A percentile compares a stretch with the other conserved stretches of the same genome.
phyloP scores from a whole-genome alignment of 257 asterid genomes.

The Scutellaria minor region DNA sequence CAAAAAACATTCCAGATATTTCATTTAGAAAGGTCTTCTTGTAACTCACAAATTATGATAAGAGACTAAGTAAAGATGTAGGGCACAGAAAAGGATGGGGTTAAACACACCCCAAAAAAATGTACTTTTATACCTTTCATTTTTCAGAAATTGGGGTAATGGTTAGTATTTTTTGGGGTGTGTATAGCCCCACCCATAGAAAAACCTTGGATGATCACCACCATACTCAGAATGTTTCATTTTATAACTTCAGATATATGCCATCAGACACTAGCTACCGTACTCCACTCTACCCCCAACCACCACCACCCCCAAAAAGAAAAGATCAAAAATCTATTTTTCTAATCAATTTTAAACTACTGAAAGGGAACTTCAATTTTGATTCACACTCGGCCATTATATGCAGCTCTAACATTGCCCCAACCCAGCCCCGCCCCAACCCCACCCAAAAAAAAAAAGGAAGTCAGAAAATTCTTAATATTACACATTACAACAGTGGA shows the following conservation, averaged over 20 bases:
- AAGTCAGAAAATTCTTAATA: slow-evolving; percentile 4
- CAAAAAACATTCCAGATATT: slow-evolving; percentile 36
- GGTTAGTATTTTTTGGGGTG: too few relatives aligned
- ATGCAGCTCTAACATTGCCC: neutral
- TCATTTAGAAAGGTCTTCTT: slow-evolving; percentile 35
- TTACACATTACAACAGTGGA: neutral
- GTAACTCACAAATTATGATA: slow-evolving; percentile 22
- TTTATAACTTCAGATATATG: slow-evolving; percentile 24
- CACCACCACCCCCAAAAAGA: neutral
- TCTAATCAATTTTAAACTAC: neutral
- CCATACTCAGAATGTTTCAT: slow-evolving; percentile 25
- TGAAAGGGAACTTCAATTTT: slow-evolving; percentile 7
- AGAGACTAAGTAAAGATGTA: neutral
- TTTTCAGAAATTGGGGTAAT: too few relatives aligned
- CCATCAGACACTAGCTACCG: neutral
- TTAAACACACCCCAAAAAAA: too few relatives aligned
- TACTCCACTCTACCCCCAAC: neutral
- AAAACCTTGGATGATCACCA: slow-evolving; percentile 22
- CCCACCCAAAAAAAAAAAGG: slow-evolving; percentile 4
- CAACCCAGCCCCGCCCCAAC: too few relatives aligned
- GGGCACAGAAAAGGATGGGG: too few relatives aligned
- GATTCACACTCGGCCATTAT: neutral
- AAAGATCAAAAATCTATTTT: neutral
- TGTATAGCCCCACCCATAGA: neutral
- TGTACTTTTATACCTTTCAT: too few relatives aligned